Evolutionary conservation across 805 yeast species (phyloP).

Genomic region (Ogataea kodamae): DNA sequence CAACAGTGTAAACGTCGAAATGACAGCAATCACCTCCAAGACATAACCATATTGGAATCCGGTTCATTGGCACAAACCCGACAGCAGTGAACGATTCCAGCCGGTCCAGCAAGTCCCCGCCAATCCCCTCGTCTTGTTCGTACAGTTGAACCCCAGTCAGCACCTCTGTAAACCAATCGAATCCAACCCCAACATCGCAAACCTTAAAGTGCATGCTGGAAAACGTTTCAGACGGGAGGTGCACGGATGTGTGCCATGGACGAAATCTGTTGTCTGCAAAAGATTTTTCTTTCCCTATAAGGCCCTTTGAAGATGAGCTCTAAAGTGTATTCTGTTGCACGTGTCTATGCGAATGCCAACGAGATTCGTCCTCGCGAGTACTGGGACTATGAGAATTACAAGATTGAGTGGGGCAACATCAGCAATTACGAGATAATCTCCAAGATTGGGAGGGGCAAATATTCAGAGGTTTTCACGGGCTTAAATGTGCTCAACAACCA

Average conservation of each 20-base stretch:
- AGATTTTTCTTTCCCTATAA: constrained; percentile 10
- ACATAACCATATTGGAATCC: constrained; percentile 20
- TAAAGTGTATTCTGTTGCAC: constrained; percentile 39
- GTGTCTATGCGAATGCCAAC: constrained; percentile 81
- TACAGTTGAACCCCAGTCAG: constrained; percentile 6
- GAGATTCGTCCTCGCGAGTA: constrained; percentile 70
- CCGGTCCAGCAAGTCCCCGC: too few species aligned
- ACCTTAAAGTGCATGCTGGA: too few species aligned
- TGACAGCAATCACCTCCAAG: constrained; percentile 6
- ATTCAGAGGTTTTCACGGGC: constrained; percentile 91
- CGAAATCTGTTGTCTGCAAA: constrained; percentile 4
- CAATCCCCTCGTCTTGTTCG: too few species aligned
- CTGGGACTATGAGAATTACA: constrained; percentile 75
- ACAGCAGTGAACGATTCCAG: too few species aligned
- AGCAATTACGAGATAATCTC: constrained; percentile 80
- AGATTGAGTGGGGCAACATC: constrained; percentile 80
- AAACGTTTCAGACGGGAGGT: too few species aligned
- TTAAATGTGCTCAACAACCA: constrained; percentile 57
- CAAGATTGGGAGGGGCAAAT: constrained; percentile 89
- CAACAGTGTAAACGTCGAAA: constrained; percentile 12
- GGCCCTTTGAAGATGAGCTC: constrained; percentile 9
- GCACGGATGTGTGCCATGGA: constrained; percentile 10
- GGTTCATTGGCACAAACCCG: too few species aligned
- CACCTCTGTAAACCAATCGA: too few species aligned
- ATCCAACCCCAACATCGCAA: too few species aligned